Evolutionary conservation across 345 rosid species (phyloP).

Genomic region (Schrenkiella parvula): DNA sequence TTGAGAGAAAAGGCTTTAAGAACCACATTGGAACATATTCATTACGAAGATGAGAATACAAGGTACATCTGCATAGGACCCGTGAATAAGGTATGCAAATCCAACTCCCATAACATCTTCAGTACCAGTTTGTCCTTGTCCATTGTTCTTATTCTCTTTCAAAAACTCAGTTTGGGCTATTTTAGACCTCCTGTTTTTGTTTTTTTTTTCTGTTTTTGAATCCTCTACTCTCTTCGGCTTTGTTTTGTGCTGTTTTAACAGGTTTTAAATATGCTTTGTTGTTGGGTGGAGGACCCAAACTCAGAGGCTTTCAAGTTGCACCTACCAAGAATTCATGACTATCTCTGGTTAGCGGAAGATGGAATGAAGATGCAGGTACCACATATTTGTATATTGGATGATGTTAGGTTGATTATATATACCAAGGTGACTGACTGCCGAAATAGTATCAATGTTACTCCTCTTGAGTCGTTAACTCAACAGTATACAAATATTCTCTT

Average conservation of each 20-base stretch:
- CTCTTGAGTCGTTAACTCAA: constrained; percentile 10
- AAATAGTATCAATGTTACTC: constrained; percentile 14
- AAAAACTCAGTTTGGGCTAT: constrained; percentile 4
- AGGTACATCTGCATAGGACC: constrained; percentile 96
- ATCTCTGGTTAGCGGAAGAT: constrained; percentile 96
- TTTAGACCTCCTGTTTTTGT: background rate
- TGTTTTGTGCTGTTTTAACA: constrained; percentile 23
- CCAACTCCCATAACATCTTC: background rate
- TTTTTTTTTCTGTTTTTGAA: background rate
- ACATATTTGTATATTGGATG: constrained; percentile 5
- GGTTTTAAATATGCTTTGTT: constrained; percentile 97
- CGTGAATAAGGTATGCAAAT: constrained; percentile 75
- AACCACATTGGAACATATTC: constrained; percentile 63
- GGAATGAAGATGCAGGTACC: constrained; percentile 99
- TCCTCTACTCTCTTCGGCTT: background rate
- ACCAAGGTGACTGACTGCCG: constrained; percentile 6
- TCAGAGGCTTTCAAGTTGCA: constrained; percentile 94
- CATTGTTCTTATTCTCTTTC: background rate
- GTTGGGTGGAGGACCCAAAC: constrained; percentile 98
- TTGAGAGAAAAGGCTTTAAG: constrained; percentile 83
- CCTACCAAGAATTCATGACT: constrained; percentile 80
- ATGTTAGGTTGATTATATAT: background rate
- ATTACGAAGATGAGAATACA: constrained; percentile 94
- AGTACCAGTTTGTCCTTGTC: background rate
- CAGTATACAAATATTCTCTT: background rate